These are phyloP conservation scores for Candida vartiovaarae DNA, from an alignment of 805 yeast genomes.

Conservation along the genomic window DNA sequence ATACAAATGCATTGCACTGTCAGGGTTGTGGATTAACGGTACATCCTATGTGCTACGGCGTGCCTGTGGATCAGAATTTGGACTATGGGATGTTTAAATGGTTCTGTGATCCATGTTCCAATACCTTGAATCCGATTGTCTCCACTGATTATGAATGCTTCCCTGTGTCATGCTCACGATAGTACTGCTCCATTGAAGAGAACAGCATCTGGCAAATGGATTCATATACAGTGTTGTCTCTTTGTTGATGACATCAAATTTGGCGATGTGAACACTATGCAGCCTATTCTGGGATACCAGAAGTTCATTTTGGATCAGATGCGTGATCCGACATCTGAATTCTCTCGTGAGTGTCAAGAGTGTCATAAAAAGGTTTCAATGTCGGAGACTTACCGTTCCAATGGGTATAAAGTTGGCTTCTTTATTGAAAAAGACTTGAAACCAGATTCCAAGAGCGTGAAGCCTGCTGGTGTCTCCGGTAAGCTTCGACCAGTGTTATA, in stretches of 20 bases:
- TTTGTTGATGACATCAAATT: conserved; percentile 41
- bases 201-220: conserved; percentile 67
- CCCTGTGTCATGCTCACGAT: conserved; percentile 43
- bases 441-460: conserved; percentile 17
- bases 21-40: conserved; percentile 60
- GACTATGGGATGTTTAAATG: conserved; percentile 37
- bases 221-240: conserved; percentile 66
- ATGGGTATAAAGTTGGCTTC: conserved; percentile 47
- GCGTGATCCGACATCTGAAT: conserved; percentile 39
- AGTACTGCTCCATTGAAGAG: conserved; percentile 59
- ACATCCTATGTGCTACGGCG: conserved; percentile 68
- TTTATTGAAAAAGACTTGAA: conserved; percentile 16
- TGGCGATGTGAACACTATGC: conserved; percentile 35
- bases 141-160: conserved; percentile 55
- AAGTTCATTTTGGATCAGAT: conserved; percentile 24
- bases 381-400: conserved; percentile 35
- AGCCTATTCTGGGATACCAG: conserved; percentile 39
- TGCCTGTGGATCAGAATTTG: conserved; percentile 8
- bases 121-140: conserved; percentile 54
- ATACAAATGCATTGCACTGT: conserved; percentile 45
- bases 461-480: conserved; percentile 27
- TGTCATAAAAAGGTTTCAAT: conserved; percentile 36
- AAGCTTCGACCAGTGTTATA: conserved; percentile 35
- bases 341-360: conserved; percentile 36
- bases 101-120: conserved; percentile 77